Base-by-base conservation (phyloP, 2,329 filamentous ascomycete species). In the Xylariaceae sp. region DNA sequence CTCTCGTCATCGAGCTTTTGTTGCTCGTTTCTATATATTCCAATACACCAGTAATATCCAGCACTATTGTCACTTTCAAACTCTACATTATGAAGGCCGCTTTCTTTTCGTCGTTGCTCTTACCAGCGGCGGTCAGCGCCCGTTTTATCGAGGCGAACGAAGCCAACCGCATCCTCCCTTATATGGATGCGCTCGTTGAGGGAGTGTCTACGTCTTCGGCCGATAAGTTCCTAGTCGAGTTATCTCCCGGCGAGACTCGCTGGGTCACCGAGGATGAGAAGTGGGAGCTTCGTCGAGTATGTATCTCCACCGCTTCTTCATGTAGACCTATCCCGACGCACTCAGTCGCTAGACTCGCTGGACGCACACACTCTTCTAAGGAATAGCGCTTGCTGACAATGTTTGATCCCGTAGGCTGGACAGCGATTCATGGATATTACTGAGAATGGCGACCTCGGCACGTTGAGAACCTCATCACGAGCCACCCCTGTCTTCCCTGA, bases 211-310 rank as follows among this genome's bases (percentile, higher is more conserved):
- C 46, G 27, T 19, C 57, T 35, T 58, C 68, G 47, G 55, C 65
- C 39, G 80, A 86, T 65, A 77, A 78, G 63, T 94, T 81, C 70
- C 78, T 95, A 46, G 85, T 99, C 60, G 91, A 97, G 75, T 78
- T 94, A 30, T 80, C 83, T n/a, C 90, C 90, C 3, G 90, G 88
- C 53, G 80, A 92, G 69, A 91, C 86, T 29, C 77, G 80, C 77
- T 94, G 89, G 88, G 86, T 96, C 34, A 95, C 89, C 0, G 92
- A 97, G 66, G 89, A 96, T 37, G 85, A 96, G 75, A 99, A 97
- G 74, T 96, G 92, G 91, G 85, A 86, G 71, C 75, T 97, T 60
- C 86, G 88, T 67, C 80, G 90, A 63, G 91, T 95, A 62, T 9
- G 62, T 62, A 11, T 54, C 41, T 19, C 47, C 50, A 45, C 26